phyloP scores from a whole-genome alignment of 495 filamentous ascomycete species.

The Schizothecium vesticola region DNA sequence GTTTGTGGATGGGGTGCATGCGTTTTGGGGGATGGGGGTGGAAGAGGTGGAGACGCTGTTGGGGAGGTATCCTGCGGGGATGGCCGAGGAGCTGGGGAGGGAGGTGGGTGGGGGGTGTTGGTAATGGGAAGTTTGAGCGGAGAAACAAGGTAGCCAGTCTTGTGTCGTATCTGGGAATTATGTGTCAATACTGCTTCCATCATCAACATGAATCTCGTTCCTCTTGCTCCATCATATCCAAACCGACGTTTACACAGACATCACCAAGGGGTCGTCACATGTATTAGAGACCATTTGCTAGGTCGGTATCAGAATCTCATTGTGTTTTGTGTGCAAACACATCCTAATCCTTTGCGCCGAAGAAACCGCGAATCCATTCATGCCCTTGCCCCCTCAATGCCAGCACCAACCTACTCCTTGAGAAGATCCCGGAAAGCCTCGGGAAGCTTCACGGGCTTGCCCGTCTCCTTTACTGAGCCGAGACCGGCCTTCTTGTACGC shows the following conservation, averaged over 20 bases:
- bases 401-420: conserved; percentile 32
- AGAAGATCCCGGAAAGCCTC: conserved; percentile 35
- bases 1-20: conserved; percentile 60
- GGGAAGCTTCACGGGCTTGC: conserved; percentile 32
- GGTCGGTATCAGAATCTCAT: conserved; percentile 36
- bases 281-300: neutral
- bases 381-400: conserved; percentile 12
- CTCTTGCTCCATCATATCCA: too few species aligned
- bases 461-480: conserved; percentile 37
- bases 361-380: conserved; percentile 26
- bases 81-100: conserved; percentile 10
- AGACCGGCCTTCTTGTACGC: conserved; percentile 69
- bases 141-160: neutral
- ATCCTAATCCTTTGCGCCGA: conserved; percentile 38
- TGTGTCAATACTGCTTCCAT: neutral
- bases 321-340: conserved; percentile 22
- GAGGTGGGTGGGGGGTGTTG: conserved; percentile 22
- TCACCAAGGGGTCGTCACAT: neutral
- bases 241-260: neutral
- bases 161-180: neutral
- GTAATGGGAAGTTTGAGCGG: neutral
- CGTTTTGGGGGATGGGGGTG: conserved; percentile 70
- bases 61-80: conserved; percentile 16
- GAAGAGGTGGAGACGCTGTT: conserved; percentile 55
- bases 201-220: neutral